Percentiles rank a stretch among this genome's conserved stretches.
Evolutionary conservation across 345 rosid genomes (phyloP).

Genomic region (Abelmoschus esculentus): DNA sequence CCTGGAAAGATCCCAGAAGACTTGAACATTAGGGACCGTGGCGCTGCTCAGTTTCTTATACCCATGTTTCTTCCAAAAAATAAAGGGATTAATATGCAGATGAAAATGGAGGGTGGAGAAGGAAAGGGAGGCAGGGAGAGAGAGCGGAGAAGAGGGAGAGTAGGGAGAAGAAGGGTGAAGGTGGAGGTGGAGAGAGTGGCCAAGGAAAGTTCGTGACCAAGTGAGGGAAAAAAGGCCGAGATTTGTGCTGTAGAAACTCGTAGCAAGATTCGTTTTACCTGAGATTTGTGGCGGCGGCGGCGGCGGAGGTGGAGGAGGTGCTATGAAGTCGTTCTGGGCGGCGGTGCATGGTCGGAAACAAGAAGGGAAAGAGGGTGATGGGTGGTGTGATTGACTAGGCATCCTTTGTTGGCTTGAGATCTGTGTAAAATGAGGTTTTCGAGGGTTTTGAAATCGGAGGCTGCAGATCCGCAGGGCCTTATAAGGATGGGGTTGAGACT

Average conservation of each 20-base stretch:
- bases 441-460: conserved; percentile 16
- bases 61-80: conserved; percentile 78
- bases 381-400: conserved; percentile 32
- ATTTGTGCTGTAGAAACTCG: conserved; percentile 64
- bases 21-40: conserved; percentile 25
- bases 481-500: neutral
- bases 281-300: conserved; percentile 22
- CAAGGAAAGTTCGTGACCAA: conserved; percentile 71
- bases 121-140: conserved; percentile 43
- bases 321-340: conserved; percentile 11
- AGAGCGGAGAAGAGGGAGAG: conserved; percentile 28
- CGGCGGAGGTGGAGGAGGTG: conserved; percentile 15
- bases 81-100: conserved; percentile 54
- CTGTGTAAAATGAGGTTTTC: neutral
- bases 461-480: neutral
- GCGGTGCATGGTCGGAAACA: conserved; percentile 41
- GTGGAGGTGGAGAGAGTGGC: conserved; percentile 68
- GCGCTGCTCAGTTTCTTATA: conserved; percentile 35
- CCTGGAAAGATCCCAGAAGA: conserved; percentile 75
- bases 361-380: conserved; percentile 33
- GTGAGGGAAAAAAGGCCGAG: conserved; percentile 77
- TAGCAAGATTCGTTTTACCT: conserved; percentile 50
- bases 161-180: conserved; percentile 46
- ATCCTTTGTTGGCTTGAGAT: conserved; percentile 19
- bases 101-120: conserved; percentile 52